phyloP scores from a whole-genome alignment of 2,329 filamentous ascomycete genomes.

The Graphium sp. region DNA sequence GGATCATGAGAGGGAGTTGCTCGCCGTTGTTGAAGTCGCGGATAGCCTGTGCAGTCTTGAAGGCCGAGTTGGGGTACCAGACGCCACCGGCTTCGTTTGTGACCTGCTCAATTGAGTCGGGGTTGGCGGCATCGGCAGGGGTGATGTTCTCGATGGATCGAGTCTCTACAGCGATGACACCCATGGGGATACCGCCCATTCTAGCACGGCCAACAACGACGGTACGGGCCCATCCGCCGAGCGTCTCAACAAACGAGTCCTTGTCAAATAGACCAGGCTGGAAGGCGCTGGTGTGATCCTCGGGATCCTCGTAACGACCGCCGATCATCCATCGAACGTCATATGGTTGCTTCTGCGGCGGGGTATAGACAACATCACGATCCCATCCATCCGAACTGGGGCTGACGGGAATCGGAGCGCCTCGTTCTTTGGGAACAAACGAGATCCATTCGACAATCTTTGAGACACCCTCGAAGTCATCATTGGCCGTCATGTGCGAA shows the following conservation, averaged over 20 bases:
- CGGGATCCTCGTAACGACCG: conserved; percentile 38
- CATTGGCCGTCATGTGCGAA: conserved; percentile 93
- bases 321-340: conserved; percentile 89
- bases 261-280: conserved; percentile 88
- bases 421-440: conserved; percentile 90
- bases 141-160: conserved; percentile 93
- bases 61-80: conserved; percentile 99
- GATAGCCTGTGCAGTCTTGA: conserved; percentile 98
- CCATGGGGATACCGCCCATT: conserved; percentile 91
- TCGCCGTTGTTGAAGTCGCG: conserved; percentile 98
- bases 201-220: conserved; percentile 94
- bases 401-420: conserved; percentile 81
- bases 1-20: conserved; percentile 95
- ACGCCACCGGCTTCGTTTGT: conserved; percentile 92
- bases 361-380: conserved; percentile 74
- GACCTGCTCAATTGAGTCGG: conserved; percentile 94
- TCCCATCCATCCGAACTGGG: conserved; percentile 80
- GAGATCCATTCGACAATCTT: conserved; percentile 98
- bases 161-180: conserved; percentile 94
- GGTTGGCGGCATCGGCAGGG: conserved; percentile 92
- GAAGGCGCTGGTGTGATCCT: conserved; percentile 56
- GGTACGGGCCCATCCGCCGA: conserved; percentile 92
- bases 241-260: conserved; percentile 89
- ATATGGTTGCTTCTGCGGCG: conserved; percentile 67
- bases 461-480: conserved; percentile 94